Percentiles rank a stretch among this genome's conserved stretches.
Evolutionary conservation across 108 stramenopile species (phyloP).

Genomic region (Chaetoceros tenuissimus): DNA sequence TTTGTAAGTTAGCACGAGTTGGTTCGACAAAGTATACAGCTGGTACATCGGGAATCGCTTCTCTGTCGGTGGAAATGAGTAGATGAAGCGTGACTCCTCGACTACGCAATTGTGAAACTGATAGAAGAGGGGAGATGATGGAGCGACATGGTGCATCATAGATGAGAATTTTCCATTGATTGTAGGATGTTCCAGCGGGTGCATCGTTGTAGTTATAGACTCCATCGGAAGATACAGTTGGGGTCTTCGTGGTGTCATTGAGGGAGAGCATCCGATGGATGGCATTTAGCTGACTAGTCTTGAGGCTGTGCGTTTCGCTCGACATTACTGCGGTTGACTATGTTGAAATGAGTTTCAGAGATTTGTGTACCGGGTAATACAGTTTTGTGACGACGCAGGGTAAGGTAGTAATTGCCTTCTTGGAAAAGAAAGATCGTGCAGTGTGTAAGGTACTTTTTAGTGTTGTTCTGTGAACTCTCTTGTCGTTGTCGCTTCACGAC

Average conservation of each 20-base stretch:
- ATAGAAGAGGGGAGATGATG: conserved; percentile 93
- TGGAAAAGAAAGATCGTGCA: too few species aligned
- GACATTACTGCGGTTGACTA: too few species aligned
- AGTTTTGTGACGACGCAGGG: too few species aligned
- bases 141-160: conserved; percentile 91
- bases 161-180: conserved; percentile 97
- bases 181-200: conserved; percentile 57
- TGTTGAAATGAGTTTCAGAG: too few species aligned
- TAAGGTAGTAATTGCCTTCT: too few species aligned
- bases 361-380: too few species aligned
- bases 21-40: conserved; percentile 95
- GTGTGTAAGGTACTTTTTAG: too few species aligned
- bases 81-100: conserved; percentile 96
- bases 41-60: conserved; percentile 94
- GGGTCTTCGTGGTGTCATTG: conserved; percentile 21
- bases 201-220: conserved; percentile 32
- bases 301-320: conserved; percentile 36
- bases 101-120: conserved; percentile 87
- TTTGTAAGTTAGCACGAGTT: conserved; percentile 81
- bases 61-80: conserved; percentile 76
- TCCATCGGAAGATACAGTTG: conserved; percentile 12
- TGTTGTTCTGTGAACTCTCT: too few species aligned
- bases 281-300: conserved; percentile 66
- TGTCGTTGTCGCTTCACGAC: too few species aligned
- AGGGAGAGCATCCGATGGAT: conserved; percentile 74